Evolutionary conservation across 805 yeast species (phyloP), one percentile per base, ranked within the genome.

Genomic region (Kregervanrija fluxuum): DNA sequence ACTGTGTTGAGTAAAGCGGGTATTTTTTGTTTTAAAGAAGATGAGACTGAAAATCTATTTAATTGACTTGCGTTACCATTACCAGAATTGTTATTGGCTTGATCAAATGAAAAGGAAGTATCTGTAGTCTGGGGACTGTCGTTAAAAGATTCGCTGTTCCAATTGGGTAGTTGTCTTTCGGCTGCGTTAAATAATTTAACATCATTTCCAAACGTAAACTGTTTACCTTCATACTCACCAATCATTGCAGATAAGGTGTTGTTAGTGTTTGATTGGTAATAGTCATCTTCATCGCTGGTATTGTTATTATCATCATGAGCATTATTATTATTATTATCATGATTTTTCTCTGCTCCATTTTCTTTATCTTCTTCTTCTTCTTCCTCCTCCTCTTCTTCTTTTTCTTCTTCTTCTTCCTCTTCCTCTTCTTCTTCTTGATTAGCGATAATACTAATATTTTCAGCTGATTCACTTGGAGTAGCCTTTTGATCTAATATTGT

Each of bases 221-320:
- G 40, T 37, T 38, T 39, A 28, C 51, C 49, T 42, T 50, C 53
- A 37, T 48, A 50, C 33, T 44, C 36, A 2, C 53, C 53, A 36
- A 50, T 14, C 51, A 50, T 48, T 32, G 53, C 51, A 12, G 46
- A 35, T 10, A 44, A 11, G 6, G 12, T 17, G 10, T 35, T 15
- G 5, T 8, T 13, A 28, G 32, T 14, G 2, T 15, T 16, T 14
- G 43, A 36, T n/a, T 35, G 10, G 11, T 28, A 8, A n/a, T 37
- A 40, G 8, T 30, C 38, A 8, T 30, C 38, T 30, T 34, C 34
- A 10, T n/a, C 12, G 15, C 5, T 14, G 12, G 3, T 4, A 33
- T 17, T 11, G 2, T 22, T 11, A 11, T 37, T 32, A 28, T 31
- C 41, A 3, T 39, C 17, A n/a, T 30, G n/a, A 11, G 8, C 13